Conservation (phyloP, 2,329 filamentous ascomycete species). For the Lecanicillium sp. region DNA sequence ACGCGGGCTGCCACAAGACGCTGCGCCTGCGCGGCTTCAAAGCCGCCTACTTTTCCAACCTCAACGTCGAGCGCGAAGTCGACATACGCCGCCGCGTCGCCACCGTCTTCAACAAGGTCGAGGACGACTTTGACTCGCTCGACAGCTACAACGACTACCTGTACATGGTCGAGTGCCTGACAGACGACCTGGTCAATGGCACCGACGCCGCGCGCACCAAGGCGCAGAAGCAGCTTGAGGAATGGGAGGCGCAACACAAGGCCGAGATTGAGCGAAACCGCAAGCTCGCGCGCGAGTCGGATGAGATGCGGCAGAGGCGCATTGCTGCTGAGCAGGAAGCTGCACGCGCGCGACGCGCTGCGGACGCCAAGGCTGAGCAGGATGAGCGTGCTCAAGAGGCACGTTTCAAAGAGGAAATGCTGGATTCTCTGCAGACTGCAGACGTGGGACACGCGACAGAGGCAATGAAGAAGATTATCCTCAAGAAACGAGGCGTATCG, state of each 20-base stretch:
- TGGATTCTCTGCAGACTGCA: slow-evolving; percentile 59
- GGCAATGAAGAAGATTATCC: slow-evolving; percentile 51
- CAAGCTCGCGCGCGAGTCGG: slow-evolving; percentile 44
- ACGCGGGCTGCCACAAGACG: slow-evolving; percentile 79
- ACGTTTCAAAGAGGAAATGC: slow-evolving; percentile 57
- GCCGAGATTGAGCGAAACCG: slow-evolving; percentile 57
- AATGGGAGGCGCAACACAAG: slow-evolving; percentile 68
- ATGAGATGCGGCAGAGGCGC: slow-evolving; percentile 43
- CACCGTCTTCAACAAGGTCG: slow-evolving; percentile 73
- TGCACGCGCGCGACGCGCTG: slow-evolving; percentile 48
- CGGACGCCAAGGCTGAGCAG: slow-evolving; percentile 59
- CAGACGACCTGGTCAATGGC: slow-evolving; percentile 76
- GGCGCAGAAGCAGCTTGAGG: slow-evolving; percentile 35
- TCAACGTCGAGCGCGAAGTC: slow-evolving; percentile 83
- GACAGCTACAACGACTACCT: slow-evolving; percentile 89
- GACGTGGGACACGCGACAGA: slow-evolving; percentile 51
- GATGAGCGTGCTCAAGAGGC: slow-evolving; percentile 58
- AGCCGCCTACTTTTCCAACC: slow-evolving; percentile 81
- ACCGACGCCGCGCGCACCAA: slow-evolving; percentile 51
- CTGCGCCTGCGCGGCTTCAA: slow-evolving; percentile 79
- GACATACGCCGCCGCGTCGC: slow-evolving; percentile 79
- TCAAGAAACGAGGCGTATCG: slow-evolving; percentile 63
- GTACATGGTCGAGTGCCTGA: slow-evolving; percentile 82
- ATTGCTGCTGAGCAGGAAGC: slow-evolving; percentile 60
- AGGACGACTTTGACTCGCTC: slow-evolving; percentile 85